Evolutionary conservation across 179 eudicot species (phyloP).

Genomic region (Patellifolia procumbens): DNA sequence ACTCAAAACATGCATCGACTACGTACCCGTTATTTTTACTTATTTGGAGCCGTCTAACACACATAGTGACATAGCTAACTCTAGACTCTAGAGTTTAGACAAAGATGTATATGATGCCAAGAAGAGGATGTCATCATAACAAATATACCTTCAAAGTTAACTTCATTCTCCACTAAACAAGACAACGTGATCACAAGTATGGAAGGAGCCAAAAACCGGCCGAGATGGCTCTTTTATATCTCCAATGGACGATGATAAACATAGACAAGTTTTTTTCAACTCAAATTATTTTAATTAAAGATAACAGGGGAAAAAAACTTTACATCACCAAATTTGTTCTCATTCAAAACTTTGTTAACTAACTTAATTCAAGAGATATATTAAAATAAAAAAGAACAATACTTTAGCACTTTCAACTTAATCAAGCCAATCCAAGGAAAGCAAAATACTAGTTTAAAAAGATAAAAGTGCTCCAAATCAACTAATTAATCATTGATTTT

Average conservation of each 20-base stretch:
- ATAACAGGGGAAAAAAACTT: not conserved
- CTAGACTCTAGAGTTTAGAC: too few species aligned
- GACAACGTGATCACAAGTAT: not conserved
- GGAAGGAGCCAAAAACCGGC: not conserved
- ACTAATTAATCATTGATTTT: not conserved
- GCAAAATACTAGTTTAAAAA: not conserved
- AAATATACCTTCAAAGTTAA: not conserved
- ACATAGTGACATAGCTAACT: too few species aligned
- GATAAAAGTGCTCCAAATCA: not conserved
- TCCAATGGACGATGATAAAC: constrained; percentile 11
- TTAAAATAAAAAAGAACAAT: not conserved
- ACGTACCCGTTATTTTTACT: too few species aligned
- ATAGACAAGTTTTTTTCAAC: not conserved
- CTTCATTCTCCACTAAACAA: not conserved
- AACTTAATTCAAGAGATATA: not conserved
- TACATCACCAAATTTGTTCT: constrained; percentile 1
- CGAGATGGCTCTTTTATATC: constrained; percentile 8
- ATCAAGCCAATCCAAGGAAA: not conserved
- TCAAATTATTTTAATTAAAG: not conserved
- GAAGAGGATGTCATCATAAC: constrained; percentile 1
- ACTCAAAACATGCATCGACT: too few species aligned
- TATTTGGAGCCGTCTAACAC: too few species aligned
- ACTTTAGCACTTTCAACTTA: not conserved
- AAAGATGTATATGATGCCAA: too few species aligned
- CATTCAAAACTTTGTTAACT: not conserved